Evolutionary conservation across 1,284 basidiomycete genomes (phyloP).

Genomic region (Trametes pubescens): DNA sequence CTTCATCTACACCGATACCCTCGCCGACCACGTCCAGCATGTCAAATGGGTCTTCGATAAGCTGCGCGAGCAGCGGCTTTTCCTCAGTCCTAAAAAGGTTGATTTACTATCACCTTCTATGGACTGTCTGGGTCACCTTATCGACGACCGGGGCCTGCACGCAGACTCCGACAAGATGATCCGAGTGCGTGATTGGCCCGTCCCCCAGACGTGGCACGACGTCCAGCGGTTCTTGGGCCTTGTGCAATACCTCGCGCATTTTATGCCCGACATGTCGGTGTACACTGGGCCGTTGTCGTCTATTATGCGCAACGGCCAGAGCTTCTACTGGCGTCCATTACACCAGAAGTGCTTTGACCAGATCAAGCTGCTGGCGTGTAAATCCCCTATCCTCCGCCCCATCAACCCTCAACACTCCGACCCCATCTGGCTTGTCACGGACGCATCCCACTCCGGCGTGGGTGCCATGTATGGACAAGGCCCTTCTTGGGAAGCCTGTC

Average conservation of each 20-base stretch:
- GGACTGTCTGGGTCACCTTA: constrained; percentile 42
- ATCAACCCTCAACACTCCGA: too few species aligned
- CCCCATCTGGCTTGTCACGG: too few species aligned
- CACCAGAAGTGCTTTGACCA: constrained; percentile 47
- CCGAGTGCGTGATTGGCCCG: constrained; percentile 29
- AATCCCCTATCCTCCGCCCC: too few species aligned
- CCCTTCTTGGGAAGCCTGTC: too few species aligned
- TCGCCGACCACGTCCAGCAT: constrained; percentile 40
- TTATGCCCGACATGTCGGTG: too few species aligned
- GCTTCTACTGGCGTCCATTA: constrained; percentile 38
- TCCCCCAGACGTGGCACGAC: constrained; percentile 44
- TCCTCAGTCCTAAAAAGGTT: constrained; percentile 36
- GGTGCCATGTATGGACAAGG: too few species aligned
- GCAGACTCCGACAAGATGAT: constrained; percentile 39
- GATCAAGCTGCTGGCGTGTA: too few species aligned
- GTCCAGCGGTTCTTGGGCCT: constrained; percentile 50
- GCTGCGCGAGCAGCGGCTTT: constrained; percentile 35
- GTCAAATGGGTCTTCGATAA: constrained; percentile 36
- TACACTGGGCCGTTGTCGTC: constrained; percentile 37
- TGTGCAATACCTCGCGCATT: constrained; percentile 48
- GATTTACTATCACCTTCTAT: constrained; percentile 33
- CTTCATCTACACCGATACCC: constrained; percentile 10
- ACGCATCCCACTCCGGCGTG: too few species aligned
- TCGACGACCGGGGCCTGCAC: too few species aligned
- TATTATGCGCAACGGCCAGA: constrained; percentile 23